Base-by-base conservation (phyloP, 768 basidiomycete genomes). In the Pleurotus sapidus region DNA sequence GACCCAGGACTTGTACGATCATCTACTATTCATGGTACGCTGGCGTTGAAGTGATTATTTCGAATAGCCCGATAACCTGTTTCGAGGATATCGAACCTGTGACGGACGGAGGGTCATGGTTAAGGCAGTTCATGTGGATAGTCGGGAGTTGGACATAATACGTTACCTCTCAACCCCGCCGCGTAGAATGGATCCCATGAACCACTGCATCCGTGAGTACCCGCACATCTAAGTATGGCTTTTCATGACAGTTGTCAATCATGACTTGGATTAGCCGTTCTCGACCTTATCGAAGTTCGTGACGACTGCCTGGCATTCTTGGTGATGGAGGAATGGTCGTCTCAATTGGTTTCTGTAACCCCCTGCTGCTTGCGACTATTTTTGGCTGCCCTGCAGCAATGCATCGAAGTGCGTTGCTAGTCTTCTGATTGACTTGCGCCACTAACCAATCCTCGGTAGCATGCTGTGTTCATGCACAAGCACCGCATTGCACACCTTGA, bases 281-380 rank as follows among this genome's bases (percentile, higher is more conserved):
- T 88, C 27, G 86, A 86, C 63, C 68, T 88, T 17, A 79, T 91
- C 49, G 79, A 82, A 60, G 72, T 82, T 18, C 67, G 72, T 2
- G 64, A 73, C 8, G 85, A 88, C 57, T 67, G 73, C 49, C 65
- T 87, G 38, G 83, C 75, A 12, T 86, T 91, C 63, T 84, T 91
- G 56, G 83, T 91, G 23, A 90, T 89, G 88, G 89, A 91, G 65
- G 81, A 89, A 69, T 91, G 89, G 89, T 86, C 84, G 12, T 75
- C 87, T 9, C 79, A 86, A 55, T 71, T 89, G 18, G 74, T 86
- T 20, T 70, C 77, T 12, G 74, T 73, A 58, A 69, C 74, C 23
- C 84, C 85, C 5, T 80, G 77, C 64, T 82, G 75, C 60, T 66
- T 86, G 49, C 70, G 70, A 42, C 69, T 74, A 12, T 88, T 89